Conservation (phyloP, 441 rosid species). For the Caryocar brasiliense region DNA sequence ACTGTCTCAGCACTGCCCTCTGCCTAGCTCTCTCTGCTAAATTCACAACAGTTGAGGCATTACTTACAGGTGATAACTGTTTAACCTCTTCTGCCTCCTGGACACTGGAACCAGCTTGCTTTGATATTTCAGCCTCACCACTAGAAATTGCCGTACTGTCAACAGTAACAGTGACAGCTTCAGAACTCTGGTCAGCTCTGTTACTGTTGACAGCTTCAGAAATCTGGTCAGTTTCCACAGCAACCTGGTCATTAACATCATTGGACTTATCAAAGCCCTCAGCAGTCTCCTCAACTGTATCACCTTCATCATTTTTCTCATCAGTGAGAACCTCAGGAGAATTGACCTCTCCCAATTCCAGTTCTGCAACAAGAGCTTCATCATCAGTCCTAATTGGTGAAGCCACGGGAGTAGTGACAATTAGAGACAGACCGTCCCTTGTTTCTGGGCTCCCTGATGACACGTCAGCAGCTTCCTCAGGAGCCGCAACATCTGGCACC, state of each 20-base stretch:
- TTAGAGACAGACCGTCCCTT: constrained; percentile 40
- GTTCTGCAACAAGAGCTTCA: constrained; percentile 24
- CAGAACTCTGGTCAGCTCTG: constrained; percentile 28
- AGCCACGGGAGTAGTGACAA: constrained; percentile 35
- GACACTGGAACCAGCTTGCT: constrained; percentile 23
- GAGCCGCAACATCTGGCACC: constrained; percentile 47
- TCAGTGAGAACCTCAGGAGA: constrained; percentile 44
- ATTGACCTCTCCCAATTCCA: constrained; percentile 35
- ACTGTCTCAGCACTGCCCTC: constrained; percentile 47
- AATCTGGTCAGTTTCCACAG: constrained; percentile 29
- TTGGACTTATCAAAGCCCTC: constrained; percentile 57
- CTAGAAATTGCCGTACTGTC: constrained; percentile 8
- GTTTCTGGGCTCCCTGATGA: constrained; percentile 45
- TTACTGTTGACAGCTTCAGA: constrained; percentile 22
- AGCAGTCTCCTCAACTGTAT: constrained; percentile 33
- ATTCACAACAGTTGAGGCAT: constrained; percentile 42
- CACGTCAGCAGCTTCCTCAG: constrained; percentile 40
- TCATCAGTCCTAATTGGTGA: constrained; percentile 61
- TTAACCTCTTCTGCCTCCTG: constrained; percentile 46
- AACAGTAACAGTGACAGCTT: constrained; percentile 15
- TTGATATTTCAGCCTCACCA: constrained; percentile 23
- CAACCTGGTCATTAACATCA: constrained; percentile 33
- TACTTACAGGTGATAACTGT: constrained; percentile 34
- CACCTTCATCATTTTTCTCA: constrained; percentile 65
- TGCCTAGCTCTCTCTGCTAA: constrained; percentile 48